Evolutionary conservation across 345 rosid species (phyloP), one percentile per base, ranked within the genome.

Genomic region (Salix viminalis): DNA sequence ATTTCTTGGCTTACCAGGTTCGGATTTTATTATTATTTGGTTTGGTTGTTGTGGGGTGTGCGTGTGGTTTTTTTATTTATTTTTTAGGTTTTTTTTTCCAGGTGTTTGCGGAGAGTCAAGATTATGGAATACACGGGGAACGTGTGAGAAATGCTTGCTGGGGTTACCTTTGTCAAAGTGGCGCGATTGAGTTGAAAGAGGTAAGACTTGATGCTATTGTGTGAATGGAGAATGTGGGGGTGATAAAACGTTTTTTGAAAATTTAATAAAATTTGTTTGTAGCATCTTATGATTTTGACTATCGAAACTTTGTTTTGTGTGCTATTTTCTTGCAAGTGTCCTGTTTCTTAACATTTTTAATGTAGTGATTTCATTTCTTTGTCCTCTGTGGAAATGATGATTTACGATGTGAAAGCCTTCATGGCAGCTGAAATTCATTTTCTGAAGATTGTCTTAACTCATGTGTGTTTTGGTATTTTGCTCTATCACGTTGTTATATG

Each of bases 111-210:
- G 99, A 95, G 90, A 86, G 91, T 86, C 99, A 95, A 89, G 99
- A 95, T 81, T 95, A 95, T 77, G 99, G 97, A 24, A 78, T 87
- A 70, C 96, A 95, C 85, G 99, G 99, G 81, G 99, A 95, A 78
- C 92, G 97, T 73, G 99, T 95, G 30, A 91, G 95, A 82, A 91
- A 85, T 83, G 99, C 97, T 73, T 95, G 99, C 72, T 95, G 99
- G 99, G 97, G 97, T 56, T 95, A 89, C 85, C 97, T 95, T 83
- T 95, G 99, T 85, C 99, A 93, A 87, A 91, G 96, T 81, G 97
- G 99, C 79, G 89, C 92, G 50, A 76, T 85, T 87, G 99, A 95
- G 78, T 83, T 95, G 87, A 91, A 92, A 88, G 96, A 90, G 97
- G 97, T 91, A 81, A 75, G 64, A 58, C 16, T 69, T 54, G 0